Conservation (phyloP, 2,329 filamentous ascomycete genomes). For the Plectosphaerella plurivora region DNA sequence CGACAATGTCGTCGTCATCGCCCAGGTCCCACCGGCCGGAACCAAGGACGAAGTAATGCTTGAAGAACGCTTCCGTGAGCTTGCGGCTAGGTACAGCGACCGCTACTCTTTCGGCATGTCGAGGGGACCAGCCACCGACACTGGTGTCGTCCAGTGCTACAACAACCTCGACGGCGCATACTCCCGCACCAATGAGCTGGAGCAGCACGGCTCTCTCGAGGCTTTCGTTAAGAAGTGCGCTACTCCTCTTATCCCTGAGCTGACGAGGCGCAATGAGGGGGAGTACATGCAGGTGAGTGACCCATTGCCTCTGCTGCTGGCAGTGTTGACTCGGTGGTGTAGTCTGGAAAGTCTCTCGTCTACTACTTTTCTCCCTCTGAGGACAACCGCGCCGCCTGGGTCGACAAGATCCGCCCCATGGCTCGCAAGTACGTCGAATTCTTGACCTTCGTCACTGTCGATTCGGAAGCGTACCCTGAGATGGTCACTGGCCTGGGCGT, state of each 20-base stretch:
- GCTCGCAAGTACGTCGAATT: slow-evolving; percentile 42
- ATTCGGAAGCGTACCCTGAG: slow-evolving; percentile 39
- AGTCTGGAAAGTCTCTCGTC: slow-evolving; percentile 33
- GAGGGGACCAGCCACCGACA: slow-evolving; percentile 9
- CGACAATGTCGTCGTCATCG: slow-evolving; percentile 39
- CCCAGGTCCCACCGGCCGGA: slow-evolving; percentile 24
- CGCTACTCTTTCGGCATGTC: slow-evolving; percentile 35
- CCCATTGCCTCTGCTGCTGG: not conserved
- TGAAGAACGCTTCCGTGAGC: slow-evolving; percentile 19
- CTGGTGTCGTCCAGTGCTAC: slow-evolving; percentile 23
- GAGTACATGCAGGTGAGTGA: slow-evolving; percentile 15
- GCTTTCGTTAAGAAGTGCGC: slow-evolving; percentile 32
- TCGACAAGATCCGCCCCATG: slow-evolving; percentile 32
- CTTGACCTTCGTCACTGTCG: slow-evolving; percentile 42
- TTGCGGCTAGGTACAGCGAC: slow-evolving; percentile 32
- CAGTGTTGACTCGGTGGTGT: not conserved
- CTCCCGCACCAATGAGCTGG: slow-evolving; percentile 25
- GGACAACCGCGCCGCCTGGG: slow-evolving; percentile 28
- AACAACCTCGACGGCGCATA: slow-evolving; percentile 34
- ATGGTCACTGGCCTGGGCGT: slow-evolving; percentile 35
- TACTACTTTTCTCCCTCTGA: slow-evolving; percentile 22
- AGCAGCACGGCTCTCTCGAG: slow-evolving; percentile 24
- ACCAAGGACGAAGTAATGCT: slow-evolving; percentile 20
- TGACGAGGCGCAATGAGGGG: slow-evolving; percentile 40
- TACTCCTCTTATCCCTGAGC: slow-evolving; percentile 34